Evolutionary conservation across 192 early-diverging fungal genomes (phyloP).

Genomic region (Podila clonocystis): DNA sequence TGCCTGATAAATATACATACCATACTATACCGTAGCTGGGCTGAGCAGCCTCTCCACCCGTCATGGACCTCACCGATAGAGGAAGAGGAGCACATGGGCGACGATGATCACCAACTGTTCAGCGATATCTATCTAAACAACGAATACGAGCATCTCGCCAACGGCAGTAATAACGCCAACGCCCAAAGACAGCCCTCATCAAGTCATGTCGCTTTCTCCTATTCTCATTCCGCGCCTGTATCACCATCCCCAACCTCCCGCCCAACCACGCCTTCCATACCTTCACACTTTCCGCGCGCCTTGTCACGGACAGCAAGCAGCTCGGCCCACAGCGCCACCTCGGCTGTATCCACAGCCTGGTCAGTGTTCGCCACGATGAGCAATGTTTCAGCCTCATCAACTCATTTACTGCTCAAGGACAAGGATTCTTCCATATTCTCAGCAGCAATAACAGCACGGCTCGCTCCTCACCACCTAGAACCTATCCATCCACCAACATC

Average conservation of each 20-base stretch:
- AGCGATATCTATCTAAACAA: background rate
- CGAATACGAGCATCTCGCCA: background rate
- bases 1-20: too few relatives aligned
- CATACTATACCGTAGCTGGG: too few relatives aligned
- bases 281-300: background rate
- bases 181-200: background rate
- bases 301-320: background rate
- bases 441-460: too few relatives aligned
- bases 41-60: too few relatives aligned
- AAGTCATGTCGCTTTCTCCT: background rate
- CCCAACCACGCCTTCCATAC: background rate
- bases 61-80: too few relatives aligned
- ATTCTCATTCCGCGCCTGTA: background rate
- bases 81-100: background rate
- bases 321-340: background rate
- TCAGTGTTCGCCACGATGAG: conserved; percentile 51
- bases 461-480: background rate
- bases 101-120: background rate
- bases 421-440: too few relatives aligned
- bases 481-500: too few relatives aligned
- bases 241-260: background rate
- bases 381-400: conserved; percentile 38
- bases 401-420: conserved; percentile 12
- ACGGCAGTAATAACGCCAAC: background rate
- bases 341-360: conserved; percentile 16